Base-by-base conservation (phyloP, 768 basidiomycete genomes). In the Collybia sordida region DNA sequence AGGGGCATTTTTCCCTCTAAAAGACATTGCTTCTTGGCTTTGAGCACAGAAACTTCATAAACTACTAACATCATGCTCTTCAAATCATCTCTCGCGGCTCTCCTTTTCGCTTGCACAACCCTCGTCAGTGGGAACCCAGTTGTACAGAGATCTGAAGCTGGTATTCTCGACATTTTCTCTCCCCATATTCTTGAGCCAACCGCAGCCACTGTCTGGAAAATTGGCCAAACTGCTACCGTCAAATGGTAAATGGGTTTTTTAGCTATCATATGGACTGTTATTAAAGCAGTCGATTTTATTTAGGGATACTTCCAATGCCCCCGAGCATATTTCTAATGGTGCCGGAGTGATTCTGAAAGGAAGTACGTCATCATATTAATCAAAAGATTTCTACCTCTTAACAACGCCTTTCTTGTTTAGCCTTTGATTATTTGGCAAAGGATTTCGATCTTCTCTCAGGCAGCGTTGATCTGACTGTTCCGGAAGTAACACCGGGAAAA, bases 321-420 rank as follows among this genome's bases (percentile, higher is more conserved):
- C 77, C 0, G 53, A 31, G 6, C 55, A 69, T n/a, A 75, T 78
- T 52, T 76, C 77, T 19, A 79, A 79, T 55, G 58, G 59, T 19
- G 64, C 66, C 19, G 60, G 58, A 40, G 65, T 71, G 22, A 7
- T 19, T 28, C 28, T 47, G n/a, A 47, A 24, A 47, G 45, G 45
- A 7, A 35, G 45, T 47, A 36, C 5, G 45, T 47, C 12, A 9
- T 22, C 5, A 17, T 11, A 12, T 36, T 15, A 5, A 9, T 9
- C 3, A n/a, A 17, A n/a, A 18, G 12, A 27, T 12, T 11, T 45
- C 17, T 31, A 12, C 28, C 1, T 9, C 3, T 19, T 19, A 21
- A 46, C 57, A 11, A n/a, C n/a, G n/a, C n/a, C 57, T 71, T 17
- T 24, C 27, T 17, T n/a, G 27, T 12, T 15, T 31, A 19, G 43